A percentile compares a stretch with the other conserved stretches of the same genome.
Conservation (phyloP, 1,284 basidiomycete species). For the Naganishia sp. region DNA sequence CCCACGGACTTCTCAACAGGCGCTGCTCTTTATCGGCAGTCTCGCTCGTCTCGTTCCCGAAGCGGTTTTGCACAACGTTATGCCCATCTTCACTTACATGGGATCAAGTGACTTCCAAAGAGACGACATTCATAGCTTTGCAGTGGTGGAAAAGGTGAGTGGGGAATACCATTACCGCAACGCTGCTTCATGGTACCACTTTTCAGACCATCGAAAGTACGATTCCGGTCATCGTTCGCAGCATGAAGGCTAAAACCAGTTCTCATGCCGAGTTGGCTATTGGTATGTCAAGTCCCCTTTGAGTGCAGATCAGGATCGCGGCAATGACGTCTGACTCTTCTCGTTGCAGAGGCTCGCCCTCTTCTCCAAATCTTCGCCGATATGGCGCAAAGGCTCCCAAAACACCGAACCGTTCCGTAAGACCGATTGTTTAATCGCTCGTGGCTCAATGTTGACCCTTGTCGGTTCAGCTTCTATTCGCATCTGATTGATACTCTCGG, state of each 20-base stretch:
- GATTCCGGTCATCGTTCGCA: conserved; percentile 85
- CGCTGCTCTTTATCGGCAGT: conserved; percentile 82
- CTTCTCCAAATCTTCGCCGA: conserved; percentile 55
- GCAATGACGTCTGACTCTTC: background rate
- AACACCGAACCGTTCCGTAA: conserved; percentile 51
- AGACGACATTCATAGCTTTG: conserved; percentile 93
- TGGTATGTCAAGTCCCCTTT: conserved; percentile 42
- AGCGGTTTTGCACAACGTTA: conserved; percentile 88
- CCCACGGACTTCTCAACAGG: conserved; percentile 92
- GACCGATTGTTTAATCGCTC: conserved; percentile 27
- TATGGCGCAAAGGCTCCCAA: conserved; percentile 53
- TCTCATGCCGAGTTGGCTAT: conserved; percentile 64
- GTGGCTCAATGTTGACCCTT: background rate
- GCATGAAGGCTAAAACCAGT: conserved; percentile 63
- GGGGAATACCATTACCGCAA: background rate
- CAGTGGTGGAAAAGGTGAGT: conserved; percentile 83
- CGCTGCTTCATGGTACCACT: conserved; percentile 3
- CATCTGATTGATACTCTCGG: conserved; percentile 88
- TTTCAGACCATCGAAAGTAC: conserved; percentile 83
- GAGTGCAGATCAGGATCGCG: background rate
- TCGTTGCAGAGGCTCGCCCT: conserved; percentile 42
- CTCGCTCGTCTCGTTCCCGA: conserved; percentile 84
- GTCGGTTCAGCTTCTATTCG: conserved; percentile 66
- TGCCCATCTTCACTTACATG: conserved; percentile 99
- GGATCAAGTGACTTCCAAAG: conserved; percentile 93